Conservation (phyloP, 2,329 filamentous ascomycete genomes). For the Dryadomyces sulphureus region DNA sequence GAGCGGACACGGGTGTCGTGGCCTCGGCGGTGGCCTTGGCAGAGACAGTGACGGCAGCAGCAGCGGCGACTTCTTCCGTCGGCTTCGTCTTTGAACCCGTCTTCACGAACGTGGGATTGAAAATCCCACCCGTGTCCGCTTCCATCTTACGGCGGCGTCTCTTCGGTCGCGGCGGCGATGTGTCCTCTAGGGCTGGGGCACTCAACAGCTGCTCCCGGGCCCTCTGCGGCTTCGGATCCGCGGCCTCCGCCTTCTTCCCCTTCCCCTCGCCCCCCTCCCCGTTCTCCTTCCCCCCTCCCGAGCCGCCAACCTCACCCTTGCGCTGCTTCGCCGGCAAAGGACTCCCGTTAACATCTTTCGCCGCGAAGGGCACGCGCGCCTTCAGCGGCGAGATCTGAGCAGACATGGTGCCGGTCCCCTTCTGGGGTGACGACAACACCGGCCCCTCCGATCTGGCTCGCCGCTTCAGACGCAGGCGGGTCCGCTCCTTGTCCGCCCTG, state of each 20-base stretch:
- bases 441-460: too few species aligned
- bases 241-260: background rate
- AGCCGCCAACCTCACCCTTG: constrained; percentile 14
- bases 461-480: too few species aligned
- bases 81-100: background rate
- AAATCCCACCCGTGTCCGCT: constrained; percentile 13
- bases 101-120: constrained; percentile 13
- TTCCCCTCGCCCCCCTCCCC: constrained; percentile 9
- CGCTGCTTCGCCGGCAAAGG: constrained; percentile 24
- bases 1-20: background rate
- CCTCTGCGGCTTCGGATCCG: background rate
- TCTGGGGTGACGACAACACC: too few species aligned
- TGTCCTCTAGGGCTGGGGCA: constrained; percentile 14
- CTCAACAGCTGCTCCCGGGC: constrained; percentile 10
- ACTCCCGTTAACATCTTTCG: constrained; percentile 21
- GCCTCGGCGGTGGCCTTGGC: background rate
- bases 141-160: constrained; percentile 17
- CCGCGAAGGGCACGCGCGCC: constrained; percentile 17
- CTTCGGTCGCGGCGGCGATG: constrained; percentile 14
- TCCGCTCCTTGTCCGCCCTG: too few species aligned
- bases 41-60: background rate
- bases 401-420: too few species aligned
- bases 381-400: background rate
- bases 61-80: background rate
- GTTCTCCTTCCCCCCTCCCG: background rate